Evolutionary conservation across 805 yeast species (phyloP), one percentile per base, ranked within the genome.

Genomic region (Wickerhamomyces strasburgensis): DNA sequence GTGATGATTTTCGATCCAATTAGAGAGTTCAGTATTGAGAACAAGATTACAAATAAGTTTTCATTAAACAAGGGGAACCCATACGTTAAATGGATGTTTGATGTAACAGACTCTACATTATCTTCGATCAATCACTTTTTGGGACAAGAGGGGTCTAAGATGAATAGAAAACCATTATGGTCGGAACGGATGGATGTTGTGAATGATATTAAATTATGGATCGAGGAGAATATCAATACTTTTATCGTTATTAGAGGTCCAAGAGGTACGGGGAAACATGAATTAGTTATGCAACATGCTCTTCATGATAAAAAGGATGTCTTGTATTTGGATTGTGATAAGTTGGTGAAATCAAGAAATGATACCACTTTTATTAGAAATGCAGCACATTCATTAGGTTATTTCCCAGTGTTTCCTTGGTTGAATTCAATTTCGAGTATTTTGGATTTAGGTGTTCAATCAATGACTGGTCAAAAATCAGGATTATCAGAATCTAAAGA

Each of bases 381-480:
- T 35, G 73, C 86, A 14, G 87, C 98, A 0, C 64, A 63, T 18
- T 86, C 85, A 56, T 53, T 88, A 18, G 98, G 98, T 0, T 93
- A 93, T 59, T 86, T 75, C 66, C 98, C 98, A 1, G 80, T 86
- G 5, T 93, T 93, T 58, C 84, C 96, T 16, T 90, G 97, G 96
- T 64, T 89, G 42, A 86, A 86, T 57, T 75, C 83, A 3, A 64
- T 89, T 10, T 77, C 95, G 0, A 75, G 78, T 40, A 79, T 88
- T 41, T 64, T 86, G 32, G 98, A 93, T 61, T 68, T 93, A 51
- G 86, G 80, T 37, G 83, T 84, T 14, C 95, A 87, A 55, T 90
- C 97, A 39, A 58, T 90, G 29, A 87, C 95, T 1, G 98, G 98
- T 1, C 97, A 88, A 56, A 89, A 88, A 54, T 83, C 95, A 3